Conservation (phyloP, 768 basidiomycete genomes). For the Pulveroboletus sp. region DNA sequence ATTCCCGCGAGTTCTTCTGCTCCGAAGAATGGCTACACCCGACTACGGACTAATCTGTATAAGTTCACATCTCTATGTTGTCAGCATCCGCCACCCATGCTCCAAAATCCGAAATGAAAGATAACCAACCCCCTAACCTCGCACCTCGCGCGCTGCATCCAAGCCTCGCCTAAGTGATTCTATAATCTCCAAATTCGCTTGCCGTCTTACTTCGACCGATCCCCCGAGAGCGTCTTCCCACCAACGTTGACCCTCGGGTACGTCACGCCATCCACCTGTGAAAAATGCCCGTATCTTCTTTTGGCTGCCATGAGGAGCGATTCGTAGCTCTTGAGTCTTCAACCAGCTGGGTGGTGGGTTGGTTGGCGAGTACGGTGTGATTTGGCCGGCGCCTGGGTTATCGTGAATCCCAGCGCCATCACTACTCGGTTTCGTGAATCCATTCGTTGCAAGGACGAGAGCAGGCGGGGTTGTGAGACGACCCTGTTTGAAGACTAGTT, state of each 20-base stretch:
- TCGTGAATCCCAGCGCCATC: neutral
- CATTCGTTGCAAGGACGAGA: conserved; percentile 57
- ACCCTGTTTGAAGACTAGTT: conserved; percentile 65
- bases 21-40: no score
- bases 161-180: conserved; percentile 21
- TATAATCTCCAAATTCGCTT: conserved; percentile 23
- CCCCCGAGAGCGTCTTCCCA: conserved; percentile 63
- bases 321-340: conserved; percentile 22
- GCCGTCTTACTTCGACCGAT: conserved; percentile 39
- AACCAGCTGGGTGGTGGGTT: conserved; percentile 30
- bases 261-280: conserved; percentile 59
- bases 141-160: conserved; percentile 20
- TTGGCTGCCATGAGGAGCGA: conserved; percentile 20
- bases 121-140: no score
- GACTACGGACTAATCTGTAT: no score
- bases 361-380: conserved; percentile 34
- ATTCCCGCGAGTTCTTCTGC: no score
- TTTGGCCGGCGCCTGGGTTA: no score
- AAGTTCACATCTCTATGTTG: no score
- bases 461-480: conserved; percentile 73
- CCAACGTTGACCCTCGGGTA: conserved; percentile 59
- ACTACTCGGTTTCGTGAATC: conserved; percentile 38
- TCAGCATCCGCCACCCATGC: no score
- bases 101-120: no score
- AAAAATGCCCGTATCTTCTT: conserved; percentile 39